Evolutionary conservation across 2,329 filamentous ascomycete species (phyloP).

Genomic region (Hymenoscyphus occultus): DNA sequence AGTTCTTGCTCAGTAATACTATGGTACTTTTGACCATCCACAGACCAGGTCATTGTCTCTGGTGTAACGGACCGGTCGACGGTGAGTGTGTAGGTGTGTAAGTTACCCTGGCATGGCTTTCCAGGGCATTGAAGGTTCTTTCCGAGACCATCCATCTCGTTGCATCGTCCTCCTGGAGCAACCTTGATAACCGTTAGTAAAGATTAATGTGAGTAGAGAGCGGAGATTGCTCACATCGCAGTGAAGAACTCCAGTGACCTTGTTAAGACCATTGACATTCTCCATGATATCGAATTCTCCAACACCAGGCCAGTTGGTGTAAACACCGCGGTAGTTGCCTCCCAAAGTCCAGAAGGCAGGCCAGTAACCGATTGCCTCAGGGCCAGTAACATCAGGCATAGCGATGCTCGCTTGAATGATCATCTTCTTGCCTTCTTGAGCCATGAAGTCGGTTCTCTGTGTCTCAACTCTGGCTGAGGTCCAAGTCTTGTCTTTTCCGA

Average conservation of each 20-base stretch:
- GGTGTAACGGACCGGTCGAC: slow-evolving; percentile 35
- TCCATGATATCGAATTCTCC: slow-evolving; percentile 48
- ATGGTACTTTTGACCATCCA: slow-evolving; percentile 35
- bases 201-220: neutral
- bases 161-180: slow-evolving; percentile 41
- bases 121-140: slow-evolving; percentile 32
- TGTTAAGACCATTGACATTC: slow-evolving; percentile 40
- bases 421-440: slow-evolving; percentile 36
- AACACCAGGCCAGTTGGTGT: slow-evolving; percentile 42
- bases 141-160: slow-evolving; percentile 43
- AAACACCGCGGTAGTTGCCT: slow-evolving; percentile 38
- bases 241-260: slow-evolving; percentile 41
- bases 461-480: slow-evolving; percentile 47
- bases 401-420: slow-evolving; percentile 42
- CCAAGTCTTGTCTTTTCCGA: slow-evolving; percentile 36
- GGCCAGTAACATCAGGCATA: slow-evolving; percentile 32
- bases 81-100: slow-evolving; percentile 6
- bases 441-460: slow-evolving; percentile 38
- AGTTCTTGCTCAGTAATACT: slow-evolving; percentile 34
- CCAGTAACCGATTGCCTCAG: slow-evolving; percentile 44
- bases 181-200: slow-evolving; percentile 3
- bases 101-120: slow-evolving; percentile 3
- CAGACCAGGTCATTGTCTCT: slow-evolving; percentile 39
- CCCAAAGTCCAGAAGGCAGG: slow-evolving; percentile 48
- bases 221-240: slow-evolving; percentile 36